A percentile compares a stretch with the other conserved stretches of the same genome.
Evolutionary conservation across 306 rosid genomes (phyloP).

Genomic region (Prosopis cineraria): DNA sequence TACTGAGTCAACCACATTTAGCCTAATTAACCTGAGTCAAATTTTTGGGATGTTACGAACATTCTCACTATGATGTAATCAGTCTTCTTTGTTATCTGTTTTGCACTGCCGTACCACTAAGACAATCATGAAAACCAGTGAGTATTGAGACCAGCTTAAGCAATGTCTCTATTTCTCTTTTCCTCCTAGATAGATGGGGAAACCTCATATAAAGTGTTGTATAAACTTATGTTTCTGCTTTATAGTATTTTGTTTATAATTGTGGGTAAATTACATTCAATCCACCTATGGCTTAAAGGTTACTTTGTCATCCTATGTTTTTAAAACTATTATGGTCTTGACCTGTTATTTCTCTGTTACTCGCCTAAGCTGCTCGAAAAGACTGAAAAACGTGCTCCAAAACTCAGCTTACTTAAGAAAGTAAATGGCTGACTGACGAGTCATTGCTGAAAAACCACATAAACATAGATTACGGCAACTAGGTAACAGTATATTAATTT

Average conservation of each 20-base stretch:
- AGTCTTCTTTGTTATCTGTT: not conserved
- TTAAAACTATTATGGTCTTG: not conserved
- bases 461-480: not conserved
- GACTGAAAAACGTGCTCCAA: not conserved
- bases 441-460: not conserved
- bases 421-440: not conserved
- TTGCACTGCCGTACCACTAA: not conserved
- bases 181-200: not conserved
- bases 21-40: too few species aligned
- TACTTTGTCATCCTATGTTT: not conserved
- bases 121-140: constrained; percentile 2
- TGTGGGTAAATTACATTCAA: not conserved
- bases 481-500: not conserved
- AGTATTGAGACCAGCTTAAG: not conserved
- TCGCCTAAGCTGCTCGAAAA: not conserved
- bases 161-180: not conserved
- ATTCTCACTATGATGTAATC: not conserved
- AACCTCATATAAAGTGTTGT: not conserved
- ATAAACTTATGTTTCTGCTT: not conserved
- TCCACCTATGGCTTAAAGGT: not conserved
- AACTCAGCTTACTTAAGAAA: not conserved
- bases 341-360: not conserved
- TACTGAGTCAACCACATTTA: too few species aligned
- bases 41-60: too few species aligned
- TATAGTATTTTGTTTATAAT: not conserved